phyloP scores from a whole-genome alignment of 2,329 filamentous ascomycete species.

The Phoma sp. region DNA sequence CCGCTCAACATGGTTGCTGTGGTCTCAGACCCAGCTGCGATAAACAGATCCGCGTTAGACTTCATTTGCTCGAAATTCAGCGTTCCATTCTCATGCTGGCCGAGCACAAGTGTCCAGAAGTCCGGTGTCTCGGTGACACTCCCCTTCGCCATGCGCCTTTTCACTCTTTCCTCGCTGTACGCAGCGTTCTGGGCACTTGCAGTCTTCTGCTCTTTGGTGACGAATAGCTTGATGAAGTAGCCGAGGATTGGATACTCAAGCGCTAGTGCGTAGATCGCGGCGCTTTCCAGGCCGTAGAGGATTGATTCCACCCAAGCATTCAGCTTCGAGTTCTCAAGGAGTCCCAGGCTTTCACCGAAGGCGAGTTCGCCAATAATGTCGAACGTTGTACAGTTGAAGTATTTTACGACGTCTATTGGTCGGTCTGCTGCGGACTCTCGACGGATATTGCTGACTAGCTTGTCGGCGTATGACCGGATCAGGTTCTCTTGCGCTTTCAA shows the following conservation, averaged over 20 bases:
- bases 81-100: conserved; percentile 23
- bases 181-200: not conserved
- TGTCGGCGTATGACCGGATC: not conserved
- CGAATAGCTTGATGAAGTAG: not conserved
- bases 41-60: conserved; percentile 47
- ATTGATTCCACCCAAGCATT: conserved; percentile 43
- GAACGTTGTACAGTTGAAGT: conserved; percentile 33
- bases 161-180: not conserved
- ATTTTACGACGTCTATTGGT: conserved; percentile 38
- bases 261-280: not conserved
- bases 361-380: conserved; percentile 43
- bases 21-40: conserved; percentile 56
- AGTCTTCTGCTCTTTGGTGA: not conserved
- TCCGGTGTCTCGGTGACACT: not conserved
- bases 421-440: not conserved
- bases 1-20: conserved; percentile 53
- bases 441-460: not conserved
- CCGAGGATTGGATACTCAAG: not conserved
- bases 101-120: not conserved
- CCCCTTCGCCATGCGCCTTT: not conserved
- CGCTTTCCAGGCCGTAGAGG: not conserved
- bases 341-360: conserved; percentile 42
- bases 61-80: conserved; percentile 48
- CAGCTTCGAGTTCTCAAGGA: conserved; percentile 39
- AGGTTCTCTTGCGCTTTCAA: not conserved